Evolutionary conservation across 2,329 filamentous ascomycete species (phyloP), one percentile per base, ranked within the genome.

Genomic region (Neofusicoccum sp.): DNA sequence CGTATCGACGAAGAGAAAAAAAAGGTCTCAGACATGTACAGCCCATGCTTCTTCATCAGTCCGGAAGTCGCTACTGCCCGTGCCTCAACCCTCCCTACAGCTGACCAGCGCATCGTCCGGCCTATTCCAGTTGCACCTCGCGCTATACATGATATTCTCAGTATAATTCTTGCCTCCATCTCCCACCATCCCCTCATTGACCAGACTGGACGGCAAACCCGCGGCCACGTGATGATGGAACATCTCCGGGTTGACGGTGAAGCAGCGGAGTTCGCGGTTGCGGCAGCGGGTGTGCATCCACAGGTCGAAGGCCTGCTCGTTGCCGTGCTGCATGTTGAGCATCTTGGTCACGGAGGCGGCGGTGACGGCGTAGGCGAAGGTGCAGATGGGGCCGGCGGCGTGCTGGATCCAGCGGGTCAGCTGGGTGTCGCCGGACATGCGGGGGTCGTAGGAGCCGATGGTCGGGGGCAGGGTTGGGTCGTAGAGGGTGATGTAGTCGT

Each of bases 221-320:
- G 58, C 61, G 4, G 49, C 45, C 9, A 61, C 31, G 34, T 64
- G 61, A 45, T 64, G 63, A 33, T 64, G 63, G 53, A 64, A 64
- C 34, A 64, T 49, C 34, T 64, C 63, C 24, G 63, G 61, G 54
- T 64, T 64, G 16, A 61, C 61, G 26, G 45, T 59, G 33, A 61
- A 45, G 44, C 61, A 64, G 38, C 51, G 48, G 31, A 64, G 44
- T n/a, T 56, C 45, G 28, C 36, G 34, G 20, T 30, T 43, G 31
- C 62, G 60, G 58, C 63, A 64, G 16, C 59, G 44, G 2, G 49
- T 63, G 51, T 64, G 63, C 34, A 64, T 34, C 61, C 61, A 64
- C 36, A 64, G 34, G 53, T 64, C 63, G 45, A 54, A 64, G 16
- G 48, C 56, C 26, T 60, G 44, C 36, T 54, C 44, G 24, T 45